Evolutionary conservation across 2,329 filamentous ascomycete genomes (phyloP).

Genomic region (Davidsoniella virescens): DNA sequence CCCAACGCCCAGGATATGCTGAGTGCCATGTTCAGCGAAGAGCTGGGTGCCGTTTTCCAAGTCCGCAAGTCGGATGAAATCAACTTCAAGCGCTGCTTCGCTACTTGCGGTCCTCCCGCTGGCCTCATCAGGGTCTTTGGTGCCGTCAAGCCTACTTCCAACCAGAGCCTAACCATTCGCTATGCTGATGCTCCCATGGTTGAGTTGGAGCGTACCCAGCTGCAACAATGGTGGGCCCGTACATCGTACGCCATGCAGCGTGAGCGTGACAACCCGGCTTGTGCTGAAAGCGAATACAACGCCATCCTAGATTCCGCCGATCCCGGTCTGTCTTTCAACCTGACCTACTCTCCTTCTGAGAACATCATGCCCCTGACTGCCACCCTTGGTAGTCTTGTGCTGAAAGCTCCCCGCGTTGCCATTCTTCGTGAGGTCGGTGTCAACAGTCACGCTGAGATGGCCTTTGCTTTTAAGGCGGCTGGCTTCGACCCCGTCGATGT

Average conservation of each 20-base stretch:
- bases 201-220: slow-evolving; percentile 48
- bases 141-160: slow-evolving; percentile 48
- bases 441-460: slow-evolving; percentile 95
- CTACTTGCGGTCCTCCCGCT: slow-evolving; percentile 69
- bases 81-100: slow-evolving; percentile 77
- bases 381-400: slow-evolving; percentile 33
- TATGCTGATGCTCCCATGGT: slow-evolving; percentile 54
- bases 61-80: slow-evolving; percentile 70
- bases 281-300: slow-evolving; percentile 69
- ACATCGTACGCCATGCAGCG: slow-evolving; percentile 88
- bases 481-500: slow-evolving; percentile 87
- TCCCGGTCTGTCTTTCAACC: slow-evolving; percentile 69
- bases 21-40: slow-evolving; percentile 82
- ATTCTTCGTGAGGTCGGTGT: slow-evolving; percentile 92
- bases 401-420: slow-evolving; percentile 52
- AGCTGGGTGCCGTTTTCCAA: slow-evolving; percentile 92
- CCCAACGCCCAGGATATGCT: slow-evolving; percentile 48
- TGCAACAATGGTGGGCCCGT: slow-evolving; percentile 77
- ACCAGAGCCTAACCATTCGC: slow-evolving; percentile 63
- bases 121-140: slow-evolving; percentile 76
- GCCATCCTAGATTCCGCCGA: slow-evolving; percentile 59
- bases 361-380: slow-evolving; percentile 50
- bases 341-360: slow-evolving; percentile 66
- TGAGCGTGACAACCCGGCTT: slow-evolving; percentile 72
- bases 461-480: slow-evolving; percentile 81